Evolutionary conservation across 2,329 filamentous ascomycete genomes (phyloP).

Genomic region (Hypoxylon sp.): DNA sequence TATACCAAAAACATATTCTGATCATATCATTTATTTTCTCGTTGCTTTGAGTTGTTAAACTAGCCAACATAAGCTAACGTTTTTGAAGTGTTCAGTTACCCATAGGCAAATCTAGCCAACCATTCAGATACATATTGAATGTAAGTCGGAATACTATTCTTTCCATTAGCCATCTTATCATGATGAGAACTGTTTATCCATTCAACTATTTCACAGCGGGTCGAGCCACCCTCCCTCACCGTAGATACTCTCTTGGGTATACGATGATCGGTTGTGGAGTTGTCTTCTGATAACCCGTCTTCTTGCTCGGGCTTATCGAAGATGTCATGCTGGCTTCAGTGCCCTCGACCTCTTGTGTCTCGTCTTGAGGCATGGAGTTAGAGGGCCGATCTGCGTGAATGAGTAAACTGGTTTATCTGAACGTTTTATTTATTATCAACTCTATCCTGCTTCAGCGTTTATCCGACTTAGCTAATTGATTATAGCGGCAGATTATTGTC

Average conservation of each 20-base stretch:
- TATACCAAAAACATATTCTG: slow-evolving; percentile 74
- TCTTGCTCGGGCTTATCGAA: slow-evolving; percentile 49
- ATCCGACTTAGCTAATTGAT: slow-evolving; percentile 38
- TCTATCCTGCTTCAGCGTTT: slow-evolving; percentile 1
- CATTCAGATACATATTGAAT: not conserved
- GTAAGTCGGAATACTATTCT: slow-evolving; percentile 48
- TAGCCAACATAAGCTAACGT: slow-evolving; percentile 34
- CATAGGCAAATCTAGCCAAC: not conserved
- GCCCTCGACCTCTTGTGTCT: slow-evolving; percentile 61
- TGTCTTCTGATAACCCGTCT: slow-evolving; percentile 57
- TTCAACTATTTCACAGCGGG: slow-evolving; percentile 76
- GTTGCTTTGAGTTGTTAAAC: slow-evolving; percentile 4
- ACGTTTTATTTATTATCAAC: slow-evolving; percentile 30
- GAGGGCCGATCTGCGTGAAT: slow-evolving; percentile 73
- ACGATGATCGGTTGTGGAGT: slow-evolving; percentile 85
- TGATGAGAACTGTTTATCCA: slow-evolving; percentile 81
- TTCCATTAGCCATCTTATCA: slow-evolving; percentile 43
- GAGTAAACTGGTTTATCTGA: slow-evolving; percentile 81
- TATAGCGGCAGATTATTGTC: not conserved
- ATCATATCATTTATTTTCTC: slow-evolving; percentile 44
- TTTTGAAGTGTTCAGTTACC: slow-evolving; percentile 14
- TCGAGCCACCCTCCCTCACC: slow-evolving; percentile 83
- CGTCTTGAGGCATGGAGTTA: slow-evolving; percentile 70
- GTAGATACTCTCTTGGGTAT: slow-evolving; percentile 64
- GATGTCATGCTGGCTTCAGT: slow-evolving; percentile 74